Evolutionary conservation across 306 rosid species (phyloP).

Genomic region (Glycyrrhiza uralensis): DNA sequence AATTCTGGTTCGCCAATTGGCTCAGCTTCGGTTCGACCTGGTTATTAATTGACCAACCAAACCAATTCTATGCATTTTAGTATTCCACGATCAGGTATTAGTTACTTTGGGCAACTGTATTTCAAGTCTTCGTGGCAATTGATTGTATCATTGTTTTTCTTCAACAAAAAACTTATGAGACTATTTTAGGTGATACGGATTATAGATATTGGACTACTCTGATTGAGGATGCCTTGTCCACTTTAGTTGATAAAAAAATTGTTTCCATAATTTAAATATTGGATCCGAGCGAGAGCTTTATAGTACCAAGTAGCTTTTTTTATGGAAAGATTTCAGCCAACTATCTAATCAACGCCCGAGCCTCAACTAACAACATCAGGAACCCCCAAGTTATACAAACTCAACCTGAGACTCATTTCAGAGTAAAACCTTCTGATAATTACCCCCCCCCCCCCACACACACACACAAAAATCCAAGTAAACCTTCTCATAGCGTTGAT

Average conservation of each 20-base stretch:
- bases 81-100: neutral
- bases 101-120: slow-evolving; percentile 28
- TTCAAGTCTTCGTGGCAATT: slow-evolving; percentile 16
- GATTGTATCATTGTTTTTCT: neutral
- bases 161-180: neutral
- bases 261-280: too few relatives aligned
- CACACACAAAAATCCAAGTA: too few relatives aligned
- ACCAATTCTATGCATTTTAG: neutral
- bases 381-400: neutral
- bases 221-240: neutral
- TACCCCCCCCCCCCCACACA: too few relatives aligned
- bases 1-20: slow-evolving; percentile 13
- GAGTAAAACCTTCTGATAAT: neutral
- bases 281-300: too few relatives aligned
- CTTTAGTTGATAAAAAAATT: neutral
- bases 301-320: too few relatives aligned
- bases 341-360: neutral
- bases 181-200: slow-evolving; percentile 28
- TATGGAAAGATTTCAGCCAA: neutral
- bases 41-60: slow-evolving; percentile 25
- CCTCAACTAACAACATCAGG: neutral
- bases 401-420: neutral
- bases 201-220: slow-evolving; percentile 37
- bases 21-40: neutral
- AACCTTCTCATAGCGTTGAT: too few relatives aligned